Evolutionary conservation across 495 filamentous ascomycete species (phyloP).

Genomic region (Stereocaulon alpinum): DNA sequence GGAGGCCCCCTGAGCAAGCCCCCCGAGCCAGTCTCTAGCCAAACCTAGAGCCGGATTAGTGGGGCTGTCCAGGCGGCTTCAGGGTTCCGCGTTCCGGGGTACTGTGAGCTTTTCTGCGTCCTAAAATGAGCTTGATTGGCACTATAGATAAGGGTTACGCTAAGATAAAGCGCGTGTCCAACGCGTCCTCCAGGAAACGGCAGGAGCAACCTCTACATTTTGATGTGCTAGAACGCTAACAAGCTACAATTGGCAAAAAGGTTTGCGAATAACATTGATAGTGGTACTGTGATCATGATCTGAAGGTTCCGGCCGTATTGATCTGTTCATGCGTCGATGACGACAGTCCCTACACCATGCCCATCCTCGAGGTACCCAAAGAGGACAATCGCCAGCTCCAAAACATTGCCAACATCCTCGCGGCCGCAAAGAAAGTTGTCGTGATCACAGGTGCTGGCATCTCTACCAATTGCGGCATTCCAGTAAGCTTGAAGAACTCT

Average conservation of each 20-base stretch:
- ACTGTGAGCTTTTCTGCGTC: too few relatives aligned
- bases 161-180: constrained; percentile 13
- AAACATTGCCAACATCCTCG: constrained; percentile 48
- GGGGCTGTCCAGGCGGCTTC: too few relatives aligned
- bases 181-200: constrained; percentile 2
- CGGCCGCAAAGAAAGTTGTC: constrained; percentile 51
- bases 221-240: not conserved
- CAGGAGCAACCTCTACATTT: not conserved
- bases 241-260: not conserved
- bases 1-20: too few relatives aligned
- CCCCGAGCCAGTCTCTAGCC: constrained; percentile 49
- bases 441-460: constrained; percentile 63
- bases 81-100: too few relatives aligned
- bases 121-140: too few relatives aligned
- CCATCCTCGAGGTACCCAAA: constrained; percentile 15
- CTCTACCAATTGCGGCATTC: constrained; percentile 63
- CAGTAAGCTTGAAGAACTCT: constrained; percentile 34
- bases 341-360: constrained; percentile 11
- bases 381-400: constrained; percentile 43
- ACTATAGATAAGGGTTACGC: not conserved
- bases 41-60: constrained; percentile 15
- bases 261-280: not conserved
- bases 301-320: not conserved
- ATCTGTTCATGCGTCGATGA: too few relatives aligned
- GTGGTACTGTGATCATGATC: not conserved